Conservation (phyloP, 2,329 filamentous ascomycete genomes). For the Colletotrichum salicis region DNA sequence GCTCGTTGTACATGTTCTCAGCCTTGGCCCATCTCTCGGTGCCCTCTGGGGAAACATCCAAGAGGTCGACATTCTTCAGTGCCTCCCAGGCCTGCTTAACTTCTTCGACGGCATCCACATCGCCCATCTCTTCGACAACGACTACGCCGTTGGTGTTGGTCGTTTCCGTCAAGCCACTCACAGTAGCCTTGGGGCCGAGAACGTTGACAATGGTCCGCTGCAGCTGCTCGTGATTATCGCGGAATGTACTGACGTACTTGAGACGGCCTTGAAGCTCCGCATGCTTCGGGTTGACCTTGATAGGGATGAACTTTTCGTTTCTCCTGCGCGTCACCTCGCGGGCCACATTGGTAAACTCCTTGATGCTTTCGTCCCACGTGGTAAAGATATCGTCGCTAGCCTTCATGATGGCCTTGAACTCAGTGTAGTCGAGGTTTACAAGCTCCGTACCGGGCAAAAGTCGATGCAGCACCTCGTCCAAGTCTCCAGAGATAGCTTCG, state of each 20-base stretch:
- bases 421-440: constrained; percentile 90
- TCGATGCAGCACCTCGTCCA: constrained; percentile 86
- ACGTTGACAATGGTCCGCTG: constrained; percentile 97
- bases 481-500: constrained; percentile 92
- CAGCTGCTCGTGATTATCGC: constrained; percentile 96
- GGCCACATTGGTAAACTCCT: constrained; percentile 97
- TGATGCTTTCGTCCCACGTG: constrained; percentile 94
- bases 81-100: constrained; percentile 95
- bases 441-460: constrained; percentile 87
- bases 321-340: constrained; percentile 92
- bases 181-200: constrained; percentile 78
- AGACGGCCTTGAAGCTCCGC: constrained; percentile 89
- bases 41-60: constrained; percentile 90
- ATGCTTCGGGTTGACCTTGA: constrained; percentile 92
- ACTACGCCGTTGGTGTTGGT: constrained; percentile 68
- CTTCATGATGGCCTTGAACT: constrained; percentile 88
- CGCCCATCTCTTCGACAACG: constrained; percentile 92
- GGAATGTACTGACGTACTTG: constrained; percentile 93
- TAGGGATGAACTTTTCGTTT: constrained; percentile 98
- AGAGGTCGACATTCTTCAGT: constrained; percentile 91
- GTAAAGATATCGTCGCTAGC: constrained; percentile 87
- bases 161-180: constrained; percentile 63
- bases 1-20: constrained; percentile 96
- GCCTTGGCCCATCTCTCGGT: constrained; percentile 93
- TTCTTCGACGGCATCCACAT: constrained; percentile 96